phyloP scores from a whole-genome alignment of 306 rosid genomes.

The apple (Malus domestica) region ASM211411v1 NC_041802.1:30230501-30231000 shows the following conservation, averaged over 20 bases:
- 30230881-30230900: not conserved
- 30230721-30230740: not conserved
- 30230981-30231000: fast-evolving
- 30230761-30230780: not conserved
- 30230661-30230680: not conserved
- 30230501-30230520: slow-evolving; percentile 27
- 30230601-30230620: slow-evolving; percentile 20
- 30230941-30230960: no score
- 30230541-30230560: not conserved
- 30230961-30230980: no score
- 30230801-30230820: not conserved
- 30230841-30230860: no score
- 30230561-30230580: slow-evolving; percentile 5
- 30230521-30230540: slow-evolving; percentile 9
- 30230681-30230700: not conserved
- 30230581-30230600: not conserved
- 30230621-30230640: slow-evolving; percentile 26
- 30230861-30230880: not conserved
- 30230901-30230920: not conserved
- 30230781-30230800: not conserved
- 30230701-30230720: not conserved
- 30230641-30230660: slow-evolving; percentile 8
- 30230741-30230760: not conserved
- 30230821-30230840: not conserved
- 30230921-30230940: no score